These are phyloP conservation scores for Lactifluus echinatus DNA, from an alignment of 768 basidiomycete species.

Conservation along the genomic window DNA sequence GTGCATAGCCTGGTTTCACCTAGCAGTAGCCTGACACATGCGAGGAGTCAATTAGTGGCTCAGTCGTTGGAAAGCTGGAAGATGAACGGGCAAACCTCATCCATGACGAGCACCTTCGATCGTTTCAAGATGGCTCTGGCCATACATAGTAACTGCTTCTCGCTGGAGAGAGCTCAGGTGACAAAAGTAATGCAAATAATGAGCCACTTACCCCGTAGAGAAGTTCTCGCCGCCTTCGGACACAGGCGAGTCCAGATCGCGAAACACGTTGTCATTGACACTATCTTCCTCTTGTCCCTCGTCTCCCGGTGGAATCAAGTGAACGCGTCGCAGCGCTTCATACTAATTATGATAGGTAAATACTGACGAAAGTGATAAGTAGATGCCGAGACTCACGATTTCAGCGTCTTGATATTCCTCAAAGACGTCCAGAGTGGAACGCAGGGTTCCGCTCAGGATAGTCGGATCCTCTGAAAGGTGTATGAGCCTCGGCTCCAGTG, in stretches of 20 bases:
- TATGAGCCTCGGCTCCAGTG: background rate
- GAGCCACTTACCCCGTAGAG: conserved; percentile 55
- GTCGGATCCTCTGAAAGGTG: conserved; percentile 69
- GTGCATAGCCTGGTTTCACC: conserved; percentile 27
- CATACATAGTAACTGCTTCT: conserved; percentile 86
- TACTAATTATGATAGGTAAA: conserved; percentile 37
- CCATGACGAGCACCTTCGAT: conserved; percentile 75
- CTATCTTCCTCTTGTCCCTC: conserved; percentile 37
- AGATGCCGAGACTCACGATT: conserved; percentile 43
- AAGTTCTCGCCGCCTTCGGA: conserved; percentile 89
- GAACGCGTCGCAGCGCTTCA: conserved; percentile 76
- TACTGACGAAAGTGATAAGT: background rate
- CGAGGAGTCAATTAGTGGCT: background rate
- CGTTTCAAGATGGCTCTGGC: conserved; percentile 77
- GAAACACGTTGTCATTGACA: conserved; percentile 69
- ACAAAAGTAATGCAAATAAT: background rate
- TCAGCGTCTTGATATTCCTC: conserved; percentile 78
- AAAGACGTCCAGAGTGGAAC: conserved; percentile 79
- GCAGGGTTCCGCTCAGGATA: conserved; percentile 73
- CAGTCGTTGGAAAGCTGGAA: background rate
- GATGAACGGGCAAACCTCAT: conserved; percentile 42
- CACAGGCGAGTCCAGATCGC: conserved; percentile 61
- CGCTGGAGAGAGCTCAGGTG: conserved; percentile 30
- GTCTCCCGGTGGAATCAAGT: conserved; percentile 57
- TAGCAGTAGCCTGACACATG: conserved; percentile 51